Percentiles rank a stretch among this genome's conserved stretches.
Evolutionary conservation across 306 rosid species (phyloP).

Genomic region (Cicer yamashitae): DNA sequence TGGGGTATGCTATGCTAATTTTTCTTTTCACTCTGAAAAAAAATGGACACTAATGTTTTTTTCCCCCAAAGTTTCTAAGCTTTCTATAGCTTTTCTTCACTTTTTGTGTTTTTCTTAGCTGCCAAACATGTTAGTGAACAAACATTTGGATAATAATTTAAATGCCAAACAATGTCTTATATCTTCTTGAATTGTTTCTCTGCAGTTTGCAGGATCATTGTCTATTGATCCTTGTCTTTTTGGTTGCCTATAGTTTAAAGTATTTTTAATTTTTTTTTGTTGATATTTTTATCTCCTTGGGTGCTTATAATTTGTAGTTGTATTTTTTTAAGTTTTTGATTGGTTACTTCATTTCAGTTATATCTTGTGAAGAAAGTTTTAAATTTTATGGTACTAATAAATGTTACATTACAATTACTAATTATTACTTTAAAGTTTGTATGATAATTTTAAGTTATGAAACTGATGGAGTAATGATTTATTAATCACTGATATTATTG

Average conservation of each 20-base stretch:
- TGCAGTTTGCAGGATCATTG: constrained; percentile 30
- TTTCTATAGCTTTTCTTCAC: constrained; percentile 21
- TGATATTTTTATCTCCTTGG: constrained; percentile 35
- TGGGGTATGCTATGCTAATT: neutral
- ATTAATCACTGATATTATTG: constrained; percentile 24
- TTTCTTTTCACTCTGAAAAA: neutral
- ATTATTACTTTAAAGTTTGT: constrained; percentile 12
- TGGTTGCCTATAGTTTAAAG: constrained; percentile 17
- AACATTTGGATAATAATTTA: constrained; percentile 35
- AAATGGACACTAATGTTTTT: neutral
- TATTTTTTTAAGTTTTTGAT: neutral
- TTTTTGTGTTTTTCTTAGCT: constrained; percentile 16
- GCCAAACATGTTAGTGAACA: constrained; percentile 30
- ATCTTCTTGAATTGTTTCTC: constrained; percentile 35
- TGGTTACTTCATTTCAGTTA: constrained; percentile 35
- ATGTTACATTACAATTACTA: constrained; percentile 32
- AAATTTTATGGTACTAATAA: constrained; percentile 21
- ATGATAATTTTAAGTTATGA: constrained; percentile 6
- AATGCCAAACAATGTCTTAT: constrained; percentile 41
- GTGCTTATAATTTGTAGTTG: constrained; percentile 4
- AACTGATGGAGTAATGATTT: constrained; percentile 8
- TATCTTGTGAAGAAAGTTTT: constrained; percentile 32
- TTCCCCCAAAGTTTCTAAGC: constrained; percentile 13
- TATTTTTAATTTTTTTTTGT: too few species aligned
- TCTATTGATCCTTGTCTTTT: constrained; percentile 49